These are phyloP conservation scores for Rhizophlyctis rosea DNA, from an alignment of 192 early-diverging fungal species.

Conservation along the genomic window DNA sequence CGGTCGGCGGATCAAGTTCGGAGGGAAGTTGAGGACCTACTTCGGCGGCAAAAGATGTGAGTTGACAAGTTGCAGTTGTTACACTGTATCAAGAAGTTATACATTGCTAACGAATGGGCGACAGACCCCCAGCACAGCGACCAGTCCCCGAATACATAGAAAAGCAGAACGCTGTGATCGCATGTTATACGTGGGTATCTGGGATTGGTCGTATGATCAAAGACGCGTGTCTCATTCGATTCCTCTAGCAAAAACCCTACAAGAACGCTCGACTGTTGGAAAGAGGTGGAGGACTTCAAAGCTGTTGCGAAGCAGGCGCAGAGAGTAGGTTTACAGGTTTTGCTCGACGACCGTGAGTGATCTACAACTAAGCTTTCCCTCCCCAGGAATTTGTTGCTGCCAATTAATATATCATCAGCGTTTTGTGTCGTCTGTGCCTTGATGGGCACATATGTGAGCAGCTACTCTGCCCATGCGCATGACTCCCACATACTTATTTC, in stretches of 20 bases:
- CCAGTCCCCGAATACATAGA: conserved; percentile 11
- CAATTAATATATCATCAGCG: too few species aligned
- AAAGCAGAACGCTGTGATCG: conserved; percentile 29
- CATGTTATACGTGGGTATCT: conserved; percentile 32
- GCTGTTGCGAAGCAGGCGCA: conserved; percentile 35
- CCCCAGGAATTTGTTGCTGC: background rate
- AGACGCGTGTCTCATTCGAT: conserved; percentile 17
- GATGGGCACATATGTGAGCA: too few species aligned
- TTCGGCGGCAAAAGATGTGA: conserved; percentile 36
- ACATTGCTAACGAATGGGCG: background rate
- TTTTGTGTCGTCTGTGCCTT: too few species aligned
- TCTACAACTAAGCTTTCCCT: background rate
- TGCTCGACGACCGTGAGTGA: background rate
- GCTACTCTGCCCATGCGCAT: too few species aligned
- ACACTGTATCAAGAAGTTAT: background rate
- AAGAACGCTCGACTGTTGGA: conserved; percentile 60
- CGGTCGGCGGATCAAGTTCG: conserved; percentile 40
- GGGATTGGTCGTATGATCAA: background rate
- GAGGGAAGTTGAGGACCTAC: conserved; percentile 44
- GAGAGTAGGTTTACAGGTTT: conserved; percentile 22
- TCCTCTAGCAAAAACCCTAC: conserved; percentile 37
- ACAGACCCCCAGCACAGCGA: conserved; percentile 25
- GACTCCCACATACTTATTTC: too few species aligned
- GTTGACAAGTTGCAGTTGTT: background rate
- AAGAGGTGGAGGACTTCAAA: conserved; percentile 61